A percentile compares a stretch with the other conserved stretches of the same genome.
Conservation (phyloP, 306 rosid species). For the Dicorynia guianensis region DNA sequence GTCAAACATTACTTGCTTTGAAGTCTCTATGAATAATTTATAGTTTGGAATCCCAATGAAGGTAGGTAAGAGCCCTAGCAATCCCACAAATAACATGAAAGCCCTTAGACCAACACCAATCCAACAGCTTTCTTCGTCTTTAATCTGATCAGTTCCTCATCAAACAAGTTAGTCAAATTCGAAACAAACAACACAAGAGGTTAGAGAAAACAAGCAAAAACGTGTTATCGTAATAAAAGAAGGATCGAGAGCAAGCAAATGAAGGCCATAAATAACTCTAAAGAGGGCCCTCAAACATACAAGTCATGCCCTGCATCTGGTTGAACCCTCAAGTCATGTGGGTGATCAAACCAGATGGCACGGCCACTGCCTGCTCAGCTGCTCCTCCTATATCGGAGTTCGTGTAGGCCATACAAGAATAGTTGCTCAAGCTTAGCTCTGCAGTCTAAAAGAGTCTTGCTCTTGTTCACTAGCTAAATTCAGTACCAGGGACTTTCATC, state of each 20-base stretch:
- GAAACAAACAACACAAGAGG: too few species aligned
- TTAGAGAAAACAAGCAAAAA: too few species aligned
- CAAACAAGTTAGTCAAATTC: too few species aligned
- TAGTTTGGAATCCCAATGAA: constrained; percentile 50
- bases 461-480: neutral
- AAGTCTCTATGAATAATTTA: constrained; percentile 51
- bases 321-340: constrained; percentile 18
- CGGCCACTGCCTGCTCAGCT: constrained; percentile 34
- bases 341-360: constrained; percentile 41
- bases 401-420: constrained; percentile 40
- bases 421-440: constrained; percentile 26
- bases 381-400: constrained; percentile 37
- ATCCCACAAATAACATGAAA: constrained; percentile 47
- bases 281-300: constrained; percentile 18
- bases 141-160: too few species aligned
- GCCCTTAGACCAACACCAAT: constrained; percentile 43
- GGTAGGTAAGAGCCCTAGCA: constrained; percentile 53
- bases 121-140: too few species aligned
- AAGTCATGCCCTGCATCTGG: neutral
- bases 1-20: constrained; percentile 49
- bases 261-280: constrained; percentile 27
- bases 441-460: constrained; percentile 18
- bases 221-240: too few species aligned
- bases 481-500: constrained; percentile 44
- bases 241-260: too few species aligned